Base-by-base conservation (phyloP, 192 early-diverging fungal species). In the Martensiomyces pterosporus region DNA sequence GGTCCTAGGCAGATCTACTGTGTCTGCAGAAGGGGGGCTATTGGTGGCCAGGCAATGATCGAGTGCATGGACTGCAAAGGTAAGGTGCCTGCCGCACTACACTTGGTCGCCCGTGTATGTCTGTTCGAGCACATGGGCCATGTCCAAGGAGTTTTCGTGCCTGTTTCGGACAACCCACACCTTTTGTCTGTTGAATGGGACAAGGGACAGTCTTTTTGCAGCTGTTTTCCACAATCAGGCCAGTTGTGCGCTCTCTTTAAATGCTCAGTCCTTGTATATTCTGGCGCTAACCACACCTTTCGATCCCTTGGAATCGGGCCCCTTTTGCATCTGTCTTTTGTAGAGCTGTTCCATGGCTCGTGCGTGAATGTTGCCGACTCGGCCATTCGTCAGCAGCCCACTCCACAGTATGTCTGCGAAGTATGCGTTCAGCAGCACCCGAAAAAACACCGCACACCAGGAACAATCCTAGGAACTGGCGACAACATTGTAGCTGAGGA, bases 281-380 rank as follows among this genome's bases (percentile, higher is more conserved):
- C n/a, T n/a, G n/a, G n/a, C n/a, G n/a, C n/a, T n/a, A n/a, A n/a
- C n/a, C n/a, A n/a, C n/a, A n/a, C n/a, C n/a, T n/a, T n/a, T n/a
- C n/a, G n/a, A n/a, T n/a, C n/a, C n/a, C 17, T 8, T 24, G 23
- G 34, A 9, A 21, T 37, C 21, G 1, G 15, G 2, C 2, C 35
- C 9, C 21, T 14, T 43, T 43, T 43, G 16, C 13, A 43, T 43
- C 23, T 43, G 41, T 15, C 21, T 43, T 32, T 0, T 43, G 40
- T 47, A 47, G 63, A 57, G 32, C 29, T 41, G 39, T 66, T 66
- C 45, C 63, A 66, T 38, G 55, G 63, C 34, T 54, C 63, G 55
- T 66, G 63, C 33, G 46, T 66, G 9, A 54, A 39, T n/a, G 50
- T 66, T 7, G 8, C 39, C n/a, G 14, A 35, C 16, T 36, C 16